Base-by-base conservation (phyloP, 2,329 filamentous ascomycete genomes). In the Pseudodiploospora longispora region DNA sequence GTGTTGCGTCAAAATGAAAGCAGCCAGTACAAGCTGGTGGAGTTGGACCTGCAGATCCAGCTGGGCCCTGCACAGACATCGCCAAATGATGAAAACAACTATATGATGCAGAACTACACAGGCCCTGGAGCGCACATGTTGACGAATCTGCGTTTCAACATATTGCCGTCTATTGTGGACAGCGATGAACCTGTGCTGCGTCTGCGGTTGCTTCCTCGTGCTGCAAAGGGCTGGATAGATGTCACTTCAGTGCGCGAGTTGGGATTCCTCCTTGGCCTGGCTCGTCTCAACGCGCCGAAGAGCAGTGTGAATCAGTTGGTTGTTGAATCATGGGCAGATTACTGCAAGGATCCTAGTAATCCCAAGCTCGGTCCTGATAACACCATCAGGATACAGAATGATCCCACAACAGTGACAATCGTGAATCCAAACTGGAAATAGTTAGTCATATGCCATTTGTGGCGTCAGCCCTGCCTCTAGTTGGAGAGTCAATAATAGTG, bases 131-230 rank as follows among this genome's bases (percentile, higher is more conserved):
- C 49, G 4, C 29, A 29, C n/a, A 49, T 51, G 47, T 38, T 51
- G 30, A 44, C 19, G 30, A 49, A 51, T 27, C 38, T 51, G n/a
- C 47, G 49, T 12, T 51, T 51, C 48, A 50, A 50, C 41, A 39
- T 50, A n/a, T 19, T 40, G 6, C 38, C 38, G 6, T 28, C 12
- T 4, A 10, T 40, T 7, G 4, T 34, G 6, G 30, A 33, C 30
- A 37, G 30, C 30, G 35, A 29, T 8, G 5, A 38, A n/a, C 27
- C 36, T 6, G 42, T 44, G 10, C 31, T 46, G 35, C 40, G 36
- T 2, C 40, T 47, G n/a, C 44, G 44, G 6, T 3, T 47, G 27
- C 37, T 47, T 4, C 44, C 44, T 1, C 44, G 44, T 9, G 40
- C 44, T 5, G 44, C 44, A 5, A 47, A 36, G 27, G 44, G 44